A percentile compares a stretch with the other conserved stretches of the same genome.
Evolutionary conservation across 306 rosid species (phyloP).

Genomic region (Fagus sylvatica): DNA sequence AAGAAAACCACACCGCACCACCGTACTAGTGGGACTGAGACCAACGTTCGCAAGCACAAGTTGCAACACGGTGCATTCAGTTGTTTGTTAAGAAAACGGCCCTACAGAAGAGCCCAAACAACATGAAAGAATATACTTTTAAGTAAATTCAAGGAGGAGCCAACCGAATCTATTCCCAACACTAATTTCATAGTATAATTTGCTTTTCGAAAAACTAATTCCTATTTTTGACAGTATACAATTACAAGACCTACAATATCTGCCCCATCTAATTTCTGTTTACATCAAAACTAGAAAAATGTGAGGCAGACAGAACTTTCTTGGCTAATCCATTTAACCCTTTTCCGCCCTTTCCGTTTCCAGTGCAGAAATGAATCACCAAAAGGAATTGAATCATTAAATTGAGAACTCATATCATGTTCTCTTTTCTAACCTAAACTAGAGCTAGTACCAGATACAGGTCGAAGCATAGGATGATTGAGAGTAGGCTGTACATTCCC

Average conservation of each 20-base stretch:
- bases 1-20: too few species aligned
- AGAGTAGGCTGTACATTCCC: slow-evolving; percentile 60
- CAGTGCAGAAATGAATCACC: slow-evolving; percentile 50
- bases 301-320: slow-evolving; percentile 26
- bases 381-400: slow-evolving; percentile 35
- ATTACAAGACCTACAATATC: slow-evolving; percentile 51
- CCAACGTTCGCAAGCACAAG: too few species aligned
- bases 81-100: too few species aligned
- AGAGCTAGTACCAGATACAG: slow-evolving; percentile 86
- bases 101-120: too few species aligned
- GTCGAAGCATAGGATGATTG: slow-evolving; percentile 82
- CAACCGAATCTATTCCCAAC: neutral
- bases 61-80: too few species aligned
- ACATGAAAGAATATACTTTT: too few species aligned
- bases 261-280: slow-evolving; percentile 20
- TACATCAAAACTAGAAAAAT: slow-evolving; percentile 27
- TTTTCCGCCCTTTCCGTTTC: slow-evolving; percentile 42
- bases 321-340: slow-evolving; percentile 36
- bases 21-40: too few species aligned
- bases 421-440: slow-evolving; percentile 72
- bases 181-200: slow-evolving; percentile 4
- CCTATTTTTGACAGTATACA: slow-evolving; percentile 43
- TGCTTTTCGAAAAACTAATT: neutral
- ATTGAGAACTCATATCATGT: slow-evolving; percentile 38
- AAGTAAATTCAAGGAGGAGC: neutral